Conservation (phyloP, 225 moss, liverwort and hornwort genomes). For the Bryum argenteum region DNA sequence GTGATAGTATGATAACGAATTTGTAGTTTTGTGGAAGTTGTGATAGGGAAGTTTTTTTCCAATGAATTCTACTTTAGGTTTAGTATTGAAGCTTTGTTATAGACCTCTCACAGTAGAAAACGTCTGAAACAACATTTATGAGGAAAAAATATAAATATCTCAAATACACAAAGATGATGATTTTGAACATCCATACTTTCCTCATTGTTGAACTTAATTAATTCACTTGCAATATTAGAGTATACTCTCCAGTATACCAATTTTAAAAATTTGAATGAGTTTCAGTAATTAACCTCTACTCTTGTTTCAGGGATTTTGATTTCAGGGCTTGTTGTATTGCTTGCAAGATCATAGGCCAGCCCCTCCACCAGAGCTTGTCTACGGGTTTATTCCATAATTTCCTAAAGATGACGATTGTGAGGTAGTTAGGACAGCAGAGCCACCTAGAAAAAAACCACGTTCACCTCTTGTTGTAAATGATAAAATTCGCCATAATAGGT, state of each 20-base stretch:
- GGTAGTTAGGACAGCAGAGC: neutral
- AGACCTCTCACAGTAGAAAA: slow-evolving; percentile 50
- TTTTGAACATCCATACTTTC: no score
- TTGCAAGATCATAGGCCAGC: neutral
- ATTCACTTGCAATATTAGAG: neutral
- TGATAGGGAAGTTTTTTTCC: no score
- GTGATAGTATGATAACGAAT: no score
- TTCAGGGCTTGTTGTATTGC: neutral
- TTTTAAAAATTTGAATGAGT: no score
- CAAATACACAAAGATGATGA: no score
- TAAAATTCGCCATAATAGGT: neutral
- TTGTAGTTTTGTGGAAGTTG: no score
- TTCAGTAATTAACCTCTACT: no score
- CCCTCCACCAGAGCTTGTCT: neutral
- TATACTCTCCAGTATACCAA: no score
- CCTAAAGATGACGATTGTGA: neutral
- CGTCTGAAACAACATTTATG: slow-evolving; percentile 37
- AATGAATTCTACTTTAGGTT: no score
- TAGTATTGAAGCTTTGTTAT: slow-evolving; percentile 44
- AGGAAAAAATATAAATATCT: neutral
- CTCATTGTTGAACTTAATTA: no score
- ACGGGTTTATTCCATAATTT: neutral
- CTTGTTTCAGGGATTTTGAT: no score
- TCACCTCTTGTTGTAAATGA: no score
- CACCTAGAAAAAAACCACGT: neutral